Evolutionary conservation across 768 basidiomycete species (phyloP), one percentile per base, ranked within the genome.

Genomic region (Mycena alexandri): DNA sequence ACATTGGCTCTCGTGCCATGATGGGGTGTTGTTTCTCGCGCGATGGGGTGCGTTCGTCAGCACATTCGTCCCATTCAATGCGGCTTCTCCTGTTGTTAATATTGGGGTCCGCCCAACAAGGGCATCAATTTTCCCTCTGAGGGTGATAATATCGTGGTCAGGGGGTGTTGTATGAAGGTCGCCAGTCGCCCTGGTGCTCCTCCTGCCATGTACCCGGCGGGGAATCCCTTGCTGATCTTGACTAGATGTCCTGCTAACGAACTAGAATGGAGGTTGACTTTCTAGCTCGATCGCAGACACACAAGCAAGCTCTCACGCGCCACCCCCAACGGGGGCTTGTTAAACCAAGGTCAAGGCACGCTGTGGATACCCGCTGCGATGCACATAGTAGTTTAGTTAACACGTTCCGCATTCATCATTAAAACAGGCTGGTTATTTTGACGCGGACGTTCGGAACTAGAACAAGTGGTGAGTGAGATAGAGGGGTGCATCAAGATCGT

Each of bases 1-100:
- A 63, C 61, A 41, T 46, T 62, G 61, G 43, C 63, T 63, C 43
- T 33, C 42, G 29, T 12, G 51, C 52, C 42, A 59, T 44, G 33
- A 54, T 54, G 51, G 21, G 53, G n/a, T 42, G 34, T 51, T 25
- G 38, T 7, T 19, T 47, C 61, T 63, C 41, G 50, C 11, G 50
- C 50, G 21, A 44, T 34, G 3, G 22, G 25, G 44, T 22, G 43
- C 19, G 11, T 36, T 41, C 51, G 21, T 24, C 29, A 2, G 24
- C 17, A 38, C 19, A 36, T 25, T 2, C 19, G 33, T n/a, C 36
- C 36, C 25, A 22, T 51, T 38, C 14, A 34, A 21, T 16, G 25
- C 25, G 60, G 2, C 16, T 25, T 13, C 19, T 6, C 29, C 25
- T 34, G 29, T 29, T 3, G 48, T 13, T 24, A 36, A 36, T 19